Evolutionary conservation across 805 yeast species (phyloP).

Genomic region (Yamadazyma endophytica): DNA sequence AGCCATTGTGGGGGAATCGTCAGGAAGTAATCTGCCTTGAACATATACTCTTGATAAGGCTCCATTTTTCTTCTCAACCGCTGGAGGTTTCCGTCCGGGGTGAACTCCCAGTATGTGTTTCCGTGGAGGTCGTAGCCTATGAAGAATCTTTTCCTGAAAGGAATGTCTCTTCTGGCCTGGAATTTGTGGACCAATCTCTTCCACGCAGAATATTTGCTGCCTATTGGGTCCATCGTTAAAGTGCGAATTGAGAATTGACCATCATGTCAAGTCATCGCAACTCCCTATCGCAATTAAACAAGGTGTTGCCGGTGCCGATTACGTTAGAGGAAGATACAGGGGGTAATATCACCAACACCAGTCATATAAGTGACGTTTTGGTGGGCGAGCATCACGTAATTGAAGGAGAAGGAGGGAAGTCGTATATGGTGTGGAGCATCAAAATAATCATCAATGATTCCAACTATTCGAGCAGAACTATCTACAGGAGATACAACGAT

Average conservation of each 20-base stretch:
- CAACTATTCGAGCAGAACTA: slow-evolving; percentile 35
- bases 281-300: slow-evolving; percentile 22
- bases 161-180: slow-evolving; percentile 59
- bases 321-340: slow-evolving; percentile 19
- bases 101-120: slow-evolving; percentile 82
- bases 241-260: background rate
- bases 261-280: too few relatives aligned
- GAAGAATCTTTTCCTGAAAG: slow-evolving; percentile 67
- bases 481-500: slow-evolving; percentile 64
- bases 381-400: slow-evolving; percentile 38
- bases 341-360: slow-evolving; percentile 14
- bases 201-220: slow-evolving; percentile 45
- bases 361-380: slow-evolving; percentile 38
- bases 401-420: slow-evolving; percentile 32
- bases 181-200: slow-evolving; percentile 51
- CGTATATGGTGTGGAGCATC: slow-evolving; percentile 38
- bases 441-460: slow-evolving; percentile 34
- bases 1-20: slow-evolving; percentile 71
- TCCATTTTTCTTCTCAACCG: slow-evolving; percentile 62
- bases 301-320: slow-evolving; percentile 36
- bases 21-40: slow-evolving; percentile 54
- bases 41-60: slow-evolving; percentile 44
- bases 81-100: slow-evolving; percentile 47
- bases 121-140: slow-evolving; percentile 79
- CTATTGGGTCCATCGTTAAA: slow-evolving; percentile 53